A percentile compares a stretch with the other conserved stretches of the same genome.
phyloP scores from a whole-genome alignment of 306 rosid genomes.

The Calophaca sinica region DNA sequence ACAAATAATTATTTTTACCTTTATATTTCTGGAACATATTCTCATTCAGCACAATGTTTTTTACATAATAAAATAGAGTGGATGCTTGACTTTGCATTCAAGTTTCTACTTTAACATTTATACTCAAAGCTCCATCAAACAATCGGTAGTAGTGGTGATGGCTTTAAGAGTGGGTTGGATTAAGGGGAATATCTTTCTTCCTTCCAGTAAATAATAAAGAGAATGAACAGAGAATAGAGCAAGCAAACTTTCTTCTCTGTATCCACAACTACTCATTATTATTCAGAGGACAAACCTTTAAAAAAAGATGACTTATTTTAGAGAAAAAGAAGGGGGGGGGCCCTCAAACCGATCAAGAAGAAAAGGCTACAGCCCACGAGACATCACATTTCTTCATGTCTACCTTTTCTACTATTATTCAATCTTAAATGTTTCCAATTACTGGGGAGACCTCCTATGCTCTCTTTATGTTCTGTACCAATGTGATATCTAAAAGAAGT shows the following conservation, averaged over 20 bases:
- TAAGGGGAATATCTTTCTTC: conserved; percentile 37
- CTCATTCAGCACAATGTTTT: conserved; percentile 36
- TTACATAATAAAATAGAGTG: conserved; percentile 29
- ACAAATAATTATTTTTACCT: neutral
- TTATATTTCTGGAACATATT: conserved; percentile 18
- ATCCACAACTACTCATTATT: conserved; percentile 32
- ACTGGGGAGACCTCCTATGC: conserved; percentile 24
- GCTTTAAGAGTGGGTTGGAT: conserved; percentile 34
- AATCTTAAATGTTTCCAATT: conserved; percentile 43
- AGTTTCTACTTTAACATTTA: conserved; percentile 46
- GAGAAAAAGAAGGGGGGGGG: neutral
- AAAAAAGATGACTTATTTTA: conserved; percentile 55
- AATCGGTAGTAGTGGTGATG: conserved; percentile 27
- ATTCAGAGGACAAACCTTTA: conserved; percentile 43
- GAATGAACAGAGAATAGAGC: conserved; percentile 42
- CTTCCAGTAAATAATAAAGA: conserved; percentile 35
- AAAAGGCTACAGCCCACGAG: conserved; percentile 26
- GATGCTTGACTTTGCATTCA: conserved; percentile 58
- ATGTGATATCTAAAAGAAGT: conserved; percentile 20
- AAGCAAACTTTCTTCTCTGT: conserved; percentile 29
- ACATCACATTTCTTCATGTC: conserved; percentile 41
- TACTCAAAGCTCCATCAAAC: conserved; percentile 43
- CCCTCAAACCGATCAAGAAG: conserved; percentile 19
- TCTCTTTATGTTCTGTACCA: conserved; percentile 18
- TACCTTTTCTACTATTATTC: conserved; percentile 29